Conservation (phyloP, 208 protist species). For the Naegleria lovaniensis region DNA sequence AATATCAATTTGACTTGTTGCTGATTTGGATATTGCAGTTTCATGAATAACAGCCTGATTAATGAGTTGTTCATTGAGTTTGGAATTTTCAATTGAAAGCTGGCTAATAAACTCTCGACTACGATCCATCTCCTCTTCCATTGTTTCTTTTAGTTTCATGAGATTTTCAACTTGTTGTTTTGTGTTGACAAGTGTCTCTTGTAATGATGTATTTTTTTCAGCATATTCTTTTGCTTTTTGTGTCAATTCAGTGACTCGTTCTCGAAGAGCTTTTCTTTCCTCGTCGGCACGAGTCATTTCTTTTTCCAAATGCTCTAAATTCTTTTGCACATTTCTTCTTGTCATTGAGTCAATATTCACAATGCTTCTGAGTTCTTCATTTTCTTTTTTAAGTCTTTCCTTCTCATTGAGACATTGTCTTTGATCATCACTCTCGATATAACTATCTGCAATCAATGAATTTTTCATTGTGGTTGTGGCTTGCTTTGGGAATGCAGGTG, state of each 20-base stretch:
- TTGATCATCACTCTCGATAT: too few relatives aligned
- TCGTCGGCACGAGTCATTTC: background rate
- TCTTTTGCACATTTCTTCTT: background rate
- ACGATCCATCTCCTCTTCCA: background rate
- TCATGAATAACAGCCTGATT: background rate
- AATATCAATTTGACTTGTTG: background rate
- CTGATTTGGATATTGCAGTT: background rate
- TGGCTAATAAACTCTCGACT: background rate
- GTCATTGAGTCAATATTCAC: background rate
- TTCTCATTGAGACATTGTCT: background rate
- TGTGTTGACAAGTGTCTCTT: background rate
- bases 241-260: background rate
- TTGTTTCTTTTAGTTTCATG: background rate
- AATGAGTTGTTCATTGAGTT: background rate
- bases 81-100: background rate
- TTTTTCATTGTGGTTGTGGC: too few relatives aligned
- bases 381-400: background rate
- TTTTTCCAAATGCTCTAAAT: background rate
- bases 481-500: too few relatives aligned
- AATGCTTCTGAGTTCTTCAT: background rate
- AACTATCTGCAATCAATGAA: too few relatives aligned
- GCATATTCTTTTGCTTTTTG: background rate
- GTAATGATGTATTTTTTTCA: background rate
- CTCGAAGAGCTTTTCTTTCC: background rate
- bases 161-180: background rate